phyloP scores from a whole-genome alignment of 1,284 basidiomycete species.

The Irpex sp. region DNA sequence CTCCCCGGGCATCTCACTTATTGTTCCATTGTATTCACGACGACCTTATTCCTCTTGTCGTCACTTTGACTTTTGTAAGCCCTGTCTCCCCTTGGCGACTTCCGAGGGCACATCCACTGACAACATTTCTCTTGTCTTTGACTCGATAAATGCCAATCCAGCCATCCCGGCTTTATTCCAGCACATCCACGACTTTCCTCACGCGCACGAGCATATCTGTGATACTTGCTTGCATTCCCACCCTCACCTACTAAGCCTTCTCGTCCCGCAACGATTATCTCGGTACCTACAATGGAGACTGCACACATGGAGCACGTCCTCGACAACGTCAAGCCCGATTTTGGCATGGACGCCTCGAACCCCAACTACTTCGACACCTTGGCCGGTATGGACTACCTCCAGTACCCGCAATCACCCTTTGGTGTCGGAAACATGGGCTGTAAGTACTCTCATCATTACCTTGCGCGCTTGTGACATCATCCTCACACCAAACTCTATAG shows the following conservation, averaged over 20 bases:
- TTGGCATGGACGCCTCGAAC: constrained; percentile 47
- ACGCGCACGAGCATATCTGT: constrained; percentile 24
- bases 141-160: constrained; percentile 9
- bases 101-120: constrained; percentile 3
- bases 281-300: constrained; percentile 37
- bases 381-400: constrained; percentile 48
- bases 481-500: constrained; percentile 21
- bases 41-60: constrained; percentile 13
- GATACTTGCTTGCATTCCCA: constrained; percentile 21
- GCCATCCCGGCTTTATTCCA: constrained; percentile 7
- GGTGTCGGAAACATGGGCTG: constrained; percentile 36
- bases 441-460: constrained; percentile 28
- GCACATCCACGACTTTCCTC: constrained; percentile 28
- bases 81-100: constrained; percentile 8
- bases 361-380: constrained; percentile 55
- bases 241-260: constrained; percentile 18
- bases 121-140: constrained; percentile 9
- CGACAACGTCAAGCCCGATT: constrained; percentile 43
- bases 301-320: constrained; percentile 48
- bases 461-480: constrained; percentile 14
- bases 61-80: constrained; percentile 30
- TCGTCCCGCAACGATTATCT: constrained; percentile 11
- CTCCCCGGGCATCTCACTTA: constrained; percentile 22
- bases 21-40: constrained; percentile 26
- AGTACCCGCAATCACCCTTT: constrained; percentile 47